Evolutionary conservation across 2,329 filamentous ascomycete genomes (phyloP).

Genomic region (Scolecobasidium constrictum): DNA sequence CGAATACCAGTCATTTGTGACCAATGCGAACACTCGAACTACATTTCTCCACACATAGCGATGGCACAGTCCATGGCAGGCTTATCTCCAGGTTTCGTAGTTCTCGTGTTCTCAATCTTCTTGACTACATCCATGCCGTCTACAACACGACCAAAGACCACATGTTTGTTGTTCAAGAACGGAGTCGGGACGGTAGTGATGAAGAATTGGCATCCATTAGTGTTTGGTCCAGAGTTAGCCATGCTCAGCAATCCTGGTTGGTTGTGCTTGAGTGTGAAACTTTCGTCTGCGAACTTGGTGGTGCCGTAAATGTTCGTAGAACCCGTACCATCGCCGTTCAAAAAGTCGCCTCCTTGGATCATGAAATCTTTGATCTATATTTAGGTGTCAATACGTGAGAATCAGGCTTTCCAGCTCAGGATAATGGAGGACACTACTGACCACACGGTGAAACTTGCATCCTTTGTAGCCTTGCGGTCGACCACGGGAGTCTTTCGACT

Average conservation of each 20-base stretch:
- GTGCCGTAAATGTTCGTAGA: slow-evolving; percentile 80
- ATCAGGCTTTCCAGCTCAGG: background rate
- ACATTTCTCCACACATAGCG: slow-evolving; percentile 91
- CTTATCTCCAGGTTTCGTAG: slow-evolving; percentile 63
- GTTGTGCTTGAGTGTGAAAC: slow-evolving; percentile 72
- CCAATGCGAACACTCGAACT: too few relatives aligned
- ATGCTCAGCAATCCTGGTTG: slow-evolving; percentile 75
- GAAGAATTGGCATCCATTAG: slow-evolving; percentile 95
- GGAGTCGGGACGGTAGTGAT: slow-evolving; percentile 83
- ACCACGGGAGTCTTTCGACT: slow-evolving; percentile 67
- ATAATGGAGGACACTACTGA: too few relatives aligned
- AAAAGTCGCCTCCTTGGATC: slow-evolving; percentile 93
- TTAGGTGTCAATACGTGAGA: background rate
- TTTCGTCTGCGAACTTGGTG: slow-evolving; percentile 80
- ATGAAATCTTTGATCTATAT: slow-evolving; percentile 85
- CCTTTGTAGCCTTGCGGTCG: slow-evolving; percentile 89
- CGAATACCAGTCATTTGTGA: too few relatives aligned
- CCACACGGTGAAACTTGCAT: slow-evolving; percentile 86
- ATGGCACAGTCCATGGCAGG: slow-evolving; percentile 79
- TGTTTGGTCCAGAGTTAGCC: slow-evolving; percentile 88
- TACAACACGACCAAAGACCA: slow-evolving; percentile 85
- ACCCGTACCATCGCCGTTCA: slow-evolving; percentile 86
- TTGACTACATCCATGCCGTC: slow-evolving; percentile 83
- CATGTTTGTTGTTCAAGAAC: slow-evolving; percentile 85
- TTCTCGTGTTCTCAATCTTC: slow-evolving; percentile 88